These are phyloP conservation scores for Cutaneotrichosporon daszewskae DNA, from an alignment of 1,284 basidiomycete species.

Conservation along the genomic window DNA sequence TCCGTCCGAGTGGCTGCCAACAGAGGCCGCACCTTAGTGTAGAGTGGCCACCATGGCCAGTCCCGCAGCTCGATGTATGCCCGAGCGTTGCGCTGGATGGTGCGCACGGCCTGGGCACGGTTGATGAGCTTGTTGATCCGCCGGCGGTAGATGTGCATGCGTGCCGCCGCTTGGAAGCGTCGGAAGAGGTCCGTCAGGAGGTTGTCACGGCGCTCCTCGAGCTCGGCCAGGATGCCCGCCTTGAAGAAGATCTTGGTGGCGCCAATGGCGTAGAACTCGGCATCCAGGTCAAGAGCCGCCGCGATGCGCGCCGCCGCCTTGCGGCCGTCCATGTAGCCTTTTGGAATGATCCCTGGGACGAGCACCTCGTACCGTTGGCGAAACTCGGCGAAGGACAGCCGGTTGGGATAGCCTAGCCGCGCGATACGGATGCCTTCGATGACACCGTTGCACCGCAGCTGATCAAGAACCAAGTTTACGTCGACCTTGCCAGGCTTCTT, in stretches of 20 bases:
- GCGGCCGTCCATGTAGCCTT: constrained; percentile 94
- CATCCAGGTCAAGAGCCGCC: constrained; percentile 79
- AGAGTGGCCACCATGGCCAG: constrained; percentile 99
- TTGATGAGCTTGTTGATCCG: constrained; percentile 95
- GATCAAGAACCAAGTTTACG: constrained; percentile 91
- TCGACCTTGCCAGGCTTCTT: constrained; percentile 92
- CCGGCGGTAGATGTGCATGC: constrained; percentile 78
- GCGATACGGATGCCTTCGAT: constrained; percentile 98
- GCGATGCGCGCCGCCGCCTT: constrained; percentile 94
- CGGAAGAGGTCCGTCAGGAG: constrained; percentile 86
- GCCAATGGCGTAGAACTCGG: constrained; percentile 80
- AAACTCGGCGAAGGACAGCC: constrained; percentile 95
- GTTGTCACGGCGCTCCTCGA: constrained; percentile 87
- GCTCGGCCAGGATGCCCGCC: constrained; percentile 93
- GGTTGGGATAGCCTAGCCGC: constrained; percentile 92
- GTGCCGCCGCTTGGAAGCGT: constrained; percentile 74
- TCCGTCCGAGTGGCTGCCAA: constrained; percentile 89
- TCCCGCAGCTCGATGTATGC: constrained; percentile 82
- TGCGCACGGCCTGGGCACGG: constrained; percentile 81
- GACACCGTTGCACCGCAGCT: constrained; percentile 97
- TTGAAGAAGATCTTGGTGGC: constrained; percentile 99
- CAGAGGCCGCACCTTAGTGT: constrained; percentile 89
- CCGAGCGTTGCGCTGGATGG: constrained; percentile 88
- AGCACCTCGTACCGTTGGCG: constrained; percentile 94
- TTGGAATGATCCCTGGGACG: constrained; percentile 84